Conservation (phyloP, 2,329 filamentous ascomycete species). For the Septoria petroselini region DNA sequence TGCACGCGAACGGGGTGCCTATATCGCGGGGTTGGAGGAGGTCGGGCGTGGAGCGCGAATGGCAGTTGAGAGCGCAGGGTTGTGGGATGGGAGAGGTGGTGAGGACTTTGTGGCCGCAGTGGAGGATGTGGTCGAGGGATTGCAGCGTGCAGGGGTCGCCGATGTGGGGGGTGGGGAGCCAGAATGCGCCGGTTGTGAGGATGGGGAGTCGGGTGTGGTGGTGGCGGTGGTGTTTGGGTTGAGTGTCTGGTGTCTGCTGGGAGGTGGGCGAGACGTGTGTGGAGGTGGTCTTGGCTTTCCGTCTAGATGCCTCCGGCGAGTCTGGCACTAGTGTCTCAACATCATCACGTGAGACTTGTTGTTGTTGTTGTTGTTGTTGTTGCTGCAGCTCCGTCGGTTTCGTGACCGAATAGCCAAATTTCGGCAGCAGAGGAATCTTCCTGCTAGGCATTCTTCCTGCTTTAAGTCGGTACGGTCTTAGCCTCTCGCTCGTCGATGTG, state of each 20-base stretch:
- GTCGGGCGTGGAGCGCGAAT: slow-evolving; percentile 10
- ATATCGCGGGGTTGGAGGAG: slow-evolving; percentile 15
- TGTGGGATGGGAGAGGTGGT: slow-evolving; percentile 11
- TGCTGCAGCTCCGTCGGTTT: too few species aligned
- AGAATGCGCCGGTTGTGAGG: slow-evolving; percentile 4
- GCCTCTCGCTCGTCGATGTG: too few species aligned
- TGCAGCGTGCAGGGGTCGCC: slow-evolving; percentile 15
- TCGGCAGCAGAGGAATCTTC: slow-evolving; percentile 10
- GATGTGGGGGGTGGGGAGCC: slow-evolving; percentile 10
- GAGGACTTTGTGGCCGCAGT: slow-evolving; percentile 16
- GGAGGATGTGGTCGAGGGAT: slow-evolving; percentile 15
- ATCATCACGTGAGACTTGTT: background rate
- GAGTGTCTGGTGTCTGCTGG: too few species aligned
- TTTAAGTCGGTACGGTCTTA: slow-evolving; percentile 6
- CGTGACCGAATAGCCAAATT: slow-evolving; percentile 7
- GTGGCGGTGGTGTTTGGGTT: too few species aligned
- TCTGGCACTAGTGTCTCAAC: slow-evolving; percentile 3
- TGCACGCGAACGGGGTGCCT: slow-evolving; percentile 12
- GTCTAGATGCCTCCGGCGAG: too few species aligned
- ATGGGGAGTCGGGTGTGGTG: background rate
- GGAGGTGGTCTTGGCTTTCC: too few species aligned
- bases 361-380: too few species aligned
- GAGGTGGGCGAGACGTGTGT: too few species aligned
- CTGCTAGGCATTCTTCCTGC: slow-evolving; percentile 12
- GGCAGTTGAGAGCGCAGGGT: slow-evolving; percentile 14